These are phyloP conservation scores for Drosera spatulata DNA, from an alignment of 179 eudicot genomes.

Conservation along the genomic window DNA sequence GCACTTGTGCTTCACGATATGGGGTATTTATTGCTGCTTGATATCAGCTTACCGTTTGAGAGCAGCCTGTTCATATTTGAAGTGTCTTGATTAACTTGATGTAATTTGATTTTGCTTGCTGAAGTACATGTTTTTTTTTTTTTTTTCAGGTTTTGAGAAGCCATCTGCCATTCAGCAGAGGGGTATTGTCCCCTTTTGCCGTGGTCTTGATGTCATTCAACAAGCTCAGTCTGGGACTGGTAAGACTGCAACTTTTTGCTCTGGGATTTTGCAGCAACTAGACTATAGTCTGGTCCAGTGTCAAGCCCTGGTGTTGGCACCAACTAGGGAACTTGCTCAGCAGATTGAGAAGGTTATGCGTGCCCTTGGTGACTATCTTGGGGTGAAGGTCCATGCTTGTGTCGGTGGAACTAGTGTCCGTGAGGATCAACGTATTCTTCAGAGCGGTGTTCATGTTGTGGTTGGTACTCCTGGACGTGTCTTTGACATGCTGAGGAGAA, in stretches of 20 bases:
- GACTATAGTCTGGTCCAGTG: conserved; percentile 32
- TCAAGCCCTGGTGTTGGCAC: conserved; percentile 47
- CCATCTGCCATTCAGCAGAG: conserved; percentile 48
- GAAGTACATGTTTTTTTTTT: neutral
- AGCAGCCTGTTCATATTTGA: too few relatives aligned
- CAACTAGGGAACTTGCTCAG: conserved; percentile 50
- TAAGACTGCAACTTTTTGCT: conserved; percentile 48
- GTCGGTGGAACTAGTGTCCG: too few relatives aligned
- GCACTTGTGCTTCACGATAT: too few relatives aligned
- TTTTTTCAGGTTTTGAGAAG: conserved; percentile 26
- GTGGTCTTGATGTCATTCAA: conserved; percentile 42
- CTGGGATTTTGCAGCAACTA: conserved; percentile 40
- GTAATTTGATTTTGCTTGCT: neutral
- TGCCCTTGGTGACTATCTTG: conserved; percentile 52
- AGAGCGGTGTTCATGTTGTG: too few relatives aligned
- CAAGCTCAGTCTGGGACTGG: conserved; percentile 60
- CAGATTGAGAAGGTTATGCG: conserved; percentile 58
- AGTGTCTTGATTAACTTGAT: neutral
- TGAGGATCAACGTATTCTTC: too few relatives aligned
- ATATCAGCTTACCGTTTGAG: too few relatives aligned
- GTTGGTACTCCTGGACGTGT: too few relatives aligned
- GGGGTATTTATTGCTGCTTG: too few relatives aligned
- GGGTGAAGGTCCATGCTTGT: conserved; percentile 43
- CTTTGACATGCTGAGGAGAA: too few relatives aligned
- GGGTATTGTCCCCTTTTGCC: conserved; percentile 46